These are phyloP conservation scores for Trapa incisa DNA, from an alignment of 345 rosid genomes.

Conservation along the genomic window DNA sequence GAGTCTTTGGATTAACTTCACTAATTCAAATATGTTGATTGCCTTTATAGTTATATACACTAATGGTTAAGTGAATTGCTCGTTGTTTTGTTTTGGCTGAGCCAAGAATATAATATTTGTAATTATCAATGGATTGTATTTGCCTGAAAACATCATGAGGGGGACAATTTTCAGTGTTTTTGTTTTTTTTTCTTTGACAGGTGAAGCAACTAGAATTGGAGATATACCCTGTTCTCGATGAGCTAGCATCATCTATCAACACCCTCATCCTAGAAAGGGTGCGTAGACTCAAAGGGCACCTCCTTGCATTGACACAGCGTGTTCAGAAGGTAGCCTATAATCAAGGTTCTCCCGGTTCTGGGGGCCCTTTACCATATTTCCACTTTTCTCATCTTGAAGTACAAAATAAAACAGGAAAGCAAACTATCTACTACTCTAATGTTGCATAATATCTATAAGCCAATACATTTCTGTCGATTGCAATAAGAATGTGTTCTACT, in stretches of 20 bases:
- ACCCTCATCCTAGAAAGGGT: slow-evolving; percentile 83
- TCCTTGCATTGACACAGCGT: slow-evolving; percentile 76
- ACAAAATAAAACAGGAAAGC: neutral
- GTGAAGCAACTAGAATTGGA: slow-evolving; percentile 81
- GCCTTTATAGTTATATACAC: too few species aligned
- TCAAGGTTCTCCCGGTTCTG: too few species aligned
- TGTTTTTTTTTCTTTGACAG: slow-evolving; percentile 21
- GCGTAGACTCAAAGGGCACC: slow-evolving; percentile 82
- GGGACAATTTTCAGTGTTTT: neutral
- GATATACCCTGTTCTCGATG: slow-evolving; percentile 82
- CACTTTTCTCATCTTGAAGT: neutral
- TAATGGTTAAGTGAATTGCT: too few species aligned
- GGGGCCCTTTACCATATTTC: neutral
- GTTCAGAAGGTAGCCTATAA: slow-evolving; percentile 67
- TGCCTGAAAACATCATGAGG: neutral
- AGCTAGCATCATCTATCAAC: slow-evolving; percentile 66
- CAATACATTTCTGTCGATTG: too few species aligned
- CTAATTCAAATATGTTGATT: neutral
- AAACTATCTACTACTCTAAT: too few species aligned
- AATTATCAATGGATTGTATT: neutral
- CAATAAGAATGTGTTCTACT: too few species aligned
- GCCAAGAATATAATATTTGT: neutral
- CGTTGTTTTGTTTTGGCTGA: neutral
- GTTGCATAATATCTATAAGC: too few species aligned
- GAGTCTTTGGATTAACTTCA: neutral